Percentiles rank a stretch among this genome's conserved stretches.
Evolutionary conservation across 169 alveolate species (phyloP).

Genomic region (Plasmodium cynomolgi): DNA sequence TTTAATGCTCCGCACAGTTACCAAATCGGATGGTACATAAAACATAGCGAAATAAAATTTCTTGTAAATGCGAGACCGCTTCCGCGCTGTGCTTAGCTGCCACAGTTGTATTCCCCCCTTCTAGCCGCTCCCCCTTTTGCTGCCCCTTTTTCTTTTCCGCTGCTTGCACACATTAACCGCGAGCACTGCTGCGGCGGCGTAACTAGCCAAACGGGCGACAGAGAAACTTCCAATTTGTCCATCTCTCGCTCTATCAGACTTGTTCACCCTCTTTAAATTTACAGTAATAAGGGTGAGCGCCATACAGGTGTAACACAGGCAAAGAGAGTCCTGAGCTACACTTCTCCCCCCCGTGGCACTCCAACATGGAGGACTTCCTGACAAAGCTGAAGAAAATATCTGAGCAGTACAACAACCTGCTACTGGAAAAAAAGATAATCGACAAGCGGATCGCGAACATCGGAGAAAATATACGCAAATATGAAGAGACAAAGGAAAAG

Average conservation of each 20-base stretch:
- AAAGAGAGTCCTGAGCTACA: neutral
- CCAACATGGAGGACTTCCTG: slow-evolving; percentile 50
- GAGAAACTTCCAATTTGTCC: neutral
- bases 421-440: slow-evolving; percentile 61
- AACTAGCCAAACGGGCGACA: neutral
- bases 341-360: neutral
- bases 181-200: neutral
- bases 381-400: slow-evolving; percentile 49
- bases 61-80: neutral
- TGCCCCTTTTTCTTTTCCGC: neutral
- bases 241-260: neutral
- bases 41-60: neutral
- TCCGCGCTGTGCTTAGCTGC: neutral
- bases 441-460: slow-evolving; percentile 42
- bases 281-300: neutral
- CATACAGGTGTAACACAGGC: neutral
- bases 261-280: neutral
- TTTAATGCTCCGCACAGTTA: neutral
- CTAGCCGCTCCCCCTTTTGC: neutral
- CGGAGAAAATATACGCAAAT: slow-evolving; percentile 48
- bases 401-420: slow-evolving; percentile 62
- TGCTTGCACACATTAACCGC: neutral
- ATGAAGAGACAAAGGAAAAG: slow-evolving; percentile 45
- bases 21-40: neutral
- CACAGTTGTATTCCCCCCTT: neutral